Evolutionary conservation across 495 filamentous ascomycete species (phyloP), one percentile per base, ranked within the genome.

Genomic region (Penicillium lagena): DNA sequence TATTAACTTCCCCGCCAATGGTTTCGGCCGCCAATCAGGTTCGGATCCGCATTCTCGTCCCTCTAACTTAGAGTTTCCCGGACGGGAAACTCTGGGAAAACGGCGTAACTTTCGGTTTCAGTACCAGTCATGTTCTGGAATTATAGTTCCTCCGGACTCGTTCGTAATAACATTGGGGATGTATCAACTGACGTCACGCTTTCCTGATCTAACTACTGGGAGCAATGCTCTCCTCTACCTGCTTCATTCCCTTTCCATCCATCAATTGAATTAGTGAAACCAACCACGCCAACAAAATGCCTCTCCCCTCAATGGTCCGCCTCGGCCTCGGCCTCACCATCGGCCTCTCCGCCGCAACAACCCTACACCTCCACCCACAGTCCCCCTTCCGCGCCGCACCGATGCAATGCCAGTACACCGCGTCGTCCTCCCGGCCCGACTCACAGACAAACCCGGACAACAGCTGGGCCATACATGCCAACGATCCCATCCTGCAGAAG

Each of bases 291-390:
- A 12, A 12, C 50, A 56, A 14, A 42, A 67, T 67, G 12, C 68
- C 60, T 28, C 55, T 57, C 35, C 47, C 63, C 15, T 35, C 64
- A 45, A 49, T 64, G 37, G 49, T 68, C 42, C 60, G 64, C 33
- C 54, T 67, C 15, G 66, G 70, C 29, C 54, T 77, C 42, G 67
- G 70, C 49, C 51, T 76, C 42, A 58, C 68, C 43, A 49, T 72
- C 45, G 56, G 62, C 34, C 52, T 68, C 46, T 51, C 55, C 37
- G 52, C 49, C 28, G 58, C 55, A 41, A 50, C 62, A 22, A 6
- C 22, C 22, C 4, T 22, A 22, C 22, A 22, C 41, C 54, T 68
- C 7, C 56, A 62, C 43, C 60, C 64, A 1, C 47, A 58, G 27
- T 68, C 62, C 10, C 68, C 68, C 50, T 64, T 71, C 52, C 65